Evolutionary conservation across 108 stramenopile species (phyloP).

Genomic region (Cyclotella atomus): DNA sequence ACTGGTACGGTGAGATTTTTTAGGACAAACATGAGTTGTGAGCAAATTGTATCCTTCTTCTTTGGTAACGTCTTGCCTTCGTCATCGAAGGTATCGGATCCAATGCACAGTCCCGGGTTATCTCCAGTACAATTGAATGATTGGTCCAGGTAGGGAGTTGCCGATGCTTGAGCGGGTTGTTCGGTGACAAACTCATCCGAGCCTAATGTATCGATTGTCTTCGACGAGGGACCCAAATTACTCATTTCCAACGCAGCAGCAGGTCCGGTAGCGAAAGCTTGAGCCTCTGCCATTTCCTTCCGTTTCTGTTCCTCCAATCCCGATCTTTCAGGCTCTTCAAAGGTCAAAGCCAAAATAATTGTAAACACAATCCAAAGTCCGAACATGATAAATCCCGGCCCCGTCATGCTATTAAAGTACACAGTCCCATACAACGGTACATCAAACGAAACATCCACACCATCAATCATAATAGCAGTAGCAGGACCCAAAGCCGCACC

Average conservation of each 20-base stretch:
- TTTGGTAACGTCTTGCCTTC: background rate
- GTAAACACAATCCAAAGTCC: constrained; percentile 68
- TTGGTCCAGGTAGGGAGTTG: constrained; percentile 4
- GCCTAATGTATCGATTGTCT: background rate
- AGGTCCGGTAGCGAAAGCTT: background rate
- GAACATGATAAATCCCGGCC: constrained; percentile 86
- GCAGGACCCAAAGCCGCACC: constrained; percentile 87
- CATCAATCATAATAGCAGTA: constrained; percentile 70
- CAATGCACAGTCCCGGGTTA: constrained; percentile 1
- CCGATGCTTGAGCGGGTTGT: background rate
- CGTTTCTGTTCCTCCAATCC: constrained; percentile 64
- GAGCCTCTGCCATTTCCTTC: constrained; percentile 33
- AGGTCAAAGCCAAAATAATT: constrained; percentile 40
- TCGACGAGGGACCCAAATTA: background rate
- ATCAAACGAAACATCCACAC: constrained; percentile 49
- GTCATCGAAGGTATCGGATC: background rate
- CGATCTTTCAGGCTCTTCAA: constrained; percentile 65
- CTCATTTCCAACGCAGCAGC: constrained; percentile 15
- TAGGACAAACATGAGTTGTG: constrained; percentile 29
- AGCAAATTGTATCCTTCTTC: constrained; percentile 4
- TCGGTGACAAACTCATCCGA: background rate
- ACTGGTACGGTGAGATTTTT: constrained; percentile 58
- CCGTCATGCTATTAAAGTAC: constrained; percentile 78
- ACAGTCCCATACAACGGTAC: constrained; percentile 52
- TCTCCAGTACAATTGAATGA: constrained; percentile 1